These are phyloP conservation scores for Hansenula sp. DNA, from an alignment of 1,139 yeast genomes.

Conservation along the genomic window DNA sequence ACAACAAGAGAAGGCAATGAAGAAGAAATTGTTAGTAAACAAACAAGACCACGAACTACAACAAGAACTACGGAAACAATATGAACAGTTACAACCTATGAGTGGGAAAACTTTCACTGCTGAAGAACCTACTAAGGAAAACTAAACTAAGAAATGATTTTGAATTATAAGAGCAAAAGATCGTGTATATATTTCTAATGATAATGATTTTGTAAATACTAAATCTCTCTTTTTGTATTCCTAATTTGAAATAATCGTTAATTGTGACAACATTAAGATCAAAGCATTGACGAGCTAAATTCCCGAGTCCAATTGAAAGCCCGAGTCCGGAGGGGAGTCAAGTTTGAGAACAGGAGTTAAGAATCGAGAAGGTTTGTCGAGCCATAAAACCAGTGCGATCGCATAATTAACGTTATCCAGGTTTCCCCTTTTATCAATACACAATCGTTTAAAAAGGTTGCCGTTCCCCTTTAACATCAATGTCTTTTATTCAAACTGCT, in stretches of 20 bases:
- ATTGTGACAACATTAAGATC: too few species aligned
- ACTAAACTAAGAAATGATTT: neutral
- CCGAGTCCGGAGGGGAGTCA: neutral
- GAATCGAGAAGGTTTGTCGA: neutral
- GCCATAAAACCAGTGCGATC: neutral
- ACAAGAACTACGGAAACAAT: constrained; percentile 58
- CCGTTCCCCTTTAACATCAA: constrained; percentile 1
- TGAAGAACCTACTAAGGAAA: constrained; percentile 6
- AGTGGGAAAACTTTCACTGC: constrained; percentile 37
- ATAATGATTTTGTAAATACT: neutral
- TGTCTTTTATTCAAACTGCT: constrained; percentile 21
- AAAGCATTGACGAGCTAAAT: too few species aligned
- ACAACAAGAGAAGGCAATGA: constrained; percentile 29
- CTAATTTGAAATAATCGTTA: too few species aligned
- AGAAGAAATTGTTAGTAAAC: constrained; percentile 44
- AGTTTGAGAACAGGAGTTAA: neutral
- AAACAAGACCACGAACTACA: constrained; percentile 75
- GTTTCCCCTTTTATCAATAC: neutral
- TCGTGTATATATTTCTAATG: neutral
- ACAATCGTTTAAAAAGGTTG: neutral
- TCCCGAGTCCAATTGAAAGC: neutral
- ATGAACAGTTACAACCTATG: constrained; percentile 66
- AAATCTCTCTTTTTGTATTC: neutral
- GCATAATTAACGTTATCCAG: neutral
- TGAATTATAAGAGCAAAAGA: too few species aligned